These are phyloP conservation scores for Colletotrichum eleusines DNA, from an alignment of 2,329 filamentous ascomycete genomes.

Conservation along the genomic window DNA sequence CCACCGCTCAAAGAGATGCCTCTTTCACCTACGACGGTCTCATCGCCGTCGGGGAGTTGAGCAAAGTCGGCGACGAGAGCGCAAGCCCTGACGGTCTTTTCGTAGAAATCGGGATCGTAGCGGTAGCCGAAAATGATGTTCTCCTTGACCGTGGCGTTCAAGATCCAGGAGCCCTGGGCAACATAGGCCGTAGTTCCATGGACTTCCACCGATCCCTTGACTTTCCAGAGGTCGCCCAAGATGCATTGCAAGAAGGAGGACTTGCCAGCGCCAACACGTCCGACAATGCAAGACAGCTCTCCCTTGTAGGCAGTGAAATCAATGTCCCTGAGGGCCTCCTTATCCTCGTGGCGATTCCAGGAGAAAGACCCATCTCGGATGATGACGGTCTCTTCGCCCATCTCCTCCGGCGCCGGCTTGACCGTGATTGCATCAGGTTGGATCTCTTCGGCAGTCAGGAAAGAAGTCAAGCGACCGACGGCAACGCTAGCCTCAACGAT, in stretches of 20 bases:
- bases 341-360: constrained; percentile 87
- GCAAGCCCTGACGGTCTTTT: constrained; percentile 91
- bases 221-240: constrained; percentile 92
- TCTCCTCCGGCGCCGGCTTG: constrained; percentile 77
- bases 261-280: constrained; percentile 94
- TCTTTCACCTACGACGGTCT: constrained; percentile 95
- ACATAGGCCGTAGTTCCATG: constrained; percentile 91
- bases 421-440: constrained; percentile 84
- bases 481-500: constrained; percentile 97
- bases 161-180: constrained; percentile 93
- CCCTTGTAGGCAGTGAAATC: constrained; percentile 92
- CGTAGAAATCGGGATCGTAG: constrained; percentile 94
- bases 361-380: constrained; percentile 91
- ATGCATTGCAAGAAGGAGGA: constrained; percentile 91
- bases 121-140: constrained; percentile 97
- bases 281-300: constrained; percentile 92
- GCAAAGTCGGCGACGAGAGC: constrained; percentile 91
- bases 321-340: constrained; percentile 81
- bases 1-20: constrained; percentile 96
- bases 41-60: constrained; percentile 93
- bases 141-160: constrained; percentile 97
- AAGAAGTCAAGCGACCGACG: constrained; percentile 85
- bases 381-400: constrained; percentile 86
- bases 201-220: constrained; percentile 84
- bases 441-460: constrained; percentile 88